Conservation (phyloP, 176 grass and related monocot genomes). For the Cenchrus americanus region DNA sequence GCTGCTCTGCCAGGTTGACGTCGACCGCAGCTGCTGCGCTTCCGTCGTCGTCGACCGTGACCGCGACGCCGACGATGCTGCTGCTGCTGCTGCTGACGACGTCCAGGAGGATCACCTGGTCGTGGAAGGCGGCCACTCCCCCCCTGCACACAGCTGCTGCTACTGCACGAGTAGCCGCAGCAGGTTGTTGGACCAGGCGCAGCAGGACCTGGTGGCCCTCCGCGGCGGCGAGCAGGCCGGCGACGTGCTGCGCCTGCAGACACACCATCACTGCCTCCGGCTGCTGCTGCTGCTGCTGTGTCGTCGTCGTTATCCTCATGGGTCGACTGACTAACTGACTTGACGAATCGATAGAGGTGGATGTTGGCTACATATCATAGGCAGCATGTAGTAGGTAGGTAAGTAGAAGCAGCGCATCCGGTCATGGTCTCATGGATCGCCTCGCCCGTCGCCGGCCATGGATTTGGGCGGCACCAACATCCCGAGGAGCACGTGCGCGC, state of each 20-base stretch:
- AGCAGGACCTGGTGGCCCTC: conserved; percentile 48
- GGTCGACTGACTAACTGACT: too few relatives aligned
- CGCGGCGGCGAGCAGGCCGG: conserved; percentile 47
- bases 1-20: conserved; percentile 35
- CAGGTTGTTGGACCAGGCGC: not conserved
- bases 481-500: not conserved
- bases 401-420: not conserved
- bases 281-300: not conserved
- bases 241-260: conserved; percentile 65
- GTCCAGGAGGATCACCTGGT: conserved; percentile 67
- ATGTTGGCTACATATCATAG: too few relatives aligned
- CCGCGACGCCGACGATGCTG: not conserved
- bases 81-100: not conserved
- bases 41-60: not conserved
- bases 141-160: conserved; percentile 15
- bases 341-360: too few relatives aligned
- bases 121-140: conserved; percentile 52
- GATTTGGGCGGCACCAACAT: conserved; percentile 3
- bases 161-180: not conserved
- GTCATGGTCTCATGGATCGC: not conserved
- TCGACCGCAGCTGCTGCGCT: not conserved
- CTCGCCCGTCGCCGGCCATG: not conserved
- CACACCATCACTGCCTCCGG: conserved; percentile 50
- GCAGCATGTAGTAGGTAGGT: too few relatives aligned
- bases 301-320: too few relatives aligned